Evolutionary conservation across 345 rosid species (phyloP).

Genomic region (Gossypium herbaceum): DNA sequence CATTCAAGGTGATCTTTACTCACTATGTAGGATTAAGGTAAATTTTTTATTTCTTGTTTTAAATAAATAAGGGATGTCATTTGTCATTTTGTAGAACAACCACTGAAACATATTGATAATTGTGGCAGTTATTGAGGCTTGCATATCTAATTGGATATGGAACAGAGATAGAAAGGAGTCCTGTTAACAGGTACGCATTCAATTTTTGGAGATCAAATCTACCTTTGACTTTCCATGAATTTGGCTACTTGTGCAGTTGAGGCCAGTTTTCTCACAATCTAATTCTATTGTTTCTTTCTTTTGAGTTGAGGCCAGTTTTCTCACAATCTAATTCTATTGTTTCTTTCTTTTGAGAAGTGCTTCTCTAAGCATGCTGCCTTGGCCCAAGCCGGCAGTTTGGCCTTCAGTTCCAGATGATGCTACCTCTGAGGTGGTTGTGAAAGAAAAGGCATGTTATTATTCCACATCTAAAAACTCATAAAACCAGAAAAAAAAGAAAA

Average conservation of each 20-base stretch:
- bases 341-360: constrained; percentile 61
- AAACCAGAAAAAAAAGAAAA: not conserved
- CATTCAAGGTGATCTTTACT: not conserved
- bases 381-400: constrained; percentile 98
- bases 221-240: not conserved
- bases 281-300: constrained; percentile 15
- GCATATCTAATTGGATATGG: constrained; percentile 94
- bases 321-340: not conserved
- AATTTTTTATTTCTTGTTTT: constrained; percentile 15
- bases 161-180: constrained; percentile 83
- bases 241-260: not conserved
- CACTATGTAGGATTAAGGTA: constrained; percentile 29
- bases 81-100: not conserved
- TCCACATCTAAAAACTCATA: constrained; percentile 2
- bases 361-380: constrained; percentile 93
- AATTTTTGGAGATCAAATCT: constrained; percentile 8
- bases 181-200: constrained; percentile 71
- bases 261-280: not conserved
- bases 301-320: not conserved
- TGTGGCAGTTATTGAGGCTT: constrained; percentile 91
- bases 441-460: constrained; percentile 77
- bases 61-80: not conserved
- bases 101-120: constrained; percentile 25
- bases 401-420: constrained; percentile 87
- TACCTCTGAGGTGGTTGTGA: constrained; percentile 72